Evolutionary conservation across 2,329 filamentous ascomycete genomes (phyloP).

Genomic region (Ophiostoma sp.): DNA sequence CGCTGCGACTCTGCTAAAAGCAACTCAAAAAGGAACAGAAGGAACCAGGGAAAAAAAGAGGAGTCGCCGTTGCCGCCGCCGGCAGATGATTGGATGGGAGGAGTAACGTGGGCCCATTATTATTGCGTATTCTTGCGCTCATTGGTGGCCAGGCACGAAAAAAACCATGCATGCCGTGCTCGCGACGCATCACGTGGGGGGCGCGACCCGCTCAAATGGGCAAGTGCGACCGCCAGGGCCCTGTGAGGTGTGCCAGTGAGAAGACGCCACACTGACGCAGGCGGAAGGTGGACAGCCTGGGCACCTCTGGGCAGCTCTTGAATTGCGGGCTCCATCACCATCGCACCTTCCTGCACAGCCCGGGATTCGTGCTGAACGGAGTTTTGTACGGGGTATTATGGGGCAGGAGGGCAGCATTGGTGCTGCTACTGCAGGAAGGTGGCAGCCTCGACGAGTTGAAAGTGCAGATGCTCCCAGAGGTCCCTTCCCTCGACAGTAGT

Average conservation of each 20-base stretch:
- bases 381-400: constrained; percentile 7
- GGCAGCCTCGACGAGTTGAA: not conserved
- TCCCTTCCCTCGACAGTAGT: not conserved
- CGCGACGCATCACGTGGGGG: constrained; percentile 25
- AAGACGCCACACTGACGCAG: not conserved
- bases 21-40: constrained; percentile 20
- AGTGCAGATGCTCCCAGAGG: not conserved
- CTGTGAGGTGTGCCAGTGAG: not conserved
- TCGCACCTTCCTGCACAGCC: not conserved
- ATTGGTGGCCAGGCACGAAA: constrained; percentile 17
- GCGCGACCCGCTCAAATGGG: constrained; percentile 5
- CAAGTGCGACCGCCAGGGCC: constrained; percentile 8
- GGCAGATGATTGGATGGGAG: constrained; percentile 16
- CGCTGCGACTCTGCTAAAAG: constrained; percentile 10
- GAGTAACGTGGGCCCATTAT: not conserved
- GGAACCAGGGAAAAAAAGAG: constrained; percentile 12
- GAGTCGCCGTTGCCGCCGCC: constrained; percentile 13
- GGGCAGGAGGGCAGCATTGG: not conserved
- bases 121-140: constrained; percentile 1
- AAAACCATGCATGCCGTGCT: constrained; percentile 16
- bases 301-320: not conserved
- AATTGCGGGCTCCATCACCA: not conserved
- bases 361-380: not conserved
- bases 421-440: not conserved
- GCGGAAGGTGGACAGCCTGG: not conserved